These are phyloP conservation scores for Obba rivulosa DNA, from an alignment of 768 basidiomycete genomes.

Conservation along the genomic window DNA sequence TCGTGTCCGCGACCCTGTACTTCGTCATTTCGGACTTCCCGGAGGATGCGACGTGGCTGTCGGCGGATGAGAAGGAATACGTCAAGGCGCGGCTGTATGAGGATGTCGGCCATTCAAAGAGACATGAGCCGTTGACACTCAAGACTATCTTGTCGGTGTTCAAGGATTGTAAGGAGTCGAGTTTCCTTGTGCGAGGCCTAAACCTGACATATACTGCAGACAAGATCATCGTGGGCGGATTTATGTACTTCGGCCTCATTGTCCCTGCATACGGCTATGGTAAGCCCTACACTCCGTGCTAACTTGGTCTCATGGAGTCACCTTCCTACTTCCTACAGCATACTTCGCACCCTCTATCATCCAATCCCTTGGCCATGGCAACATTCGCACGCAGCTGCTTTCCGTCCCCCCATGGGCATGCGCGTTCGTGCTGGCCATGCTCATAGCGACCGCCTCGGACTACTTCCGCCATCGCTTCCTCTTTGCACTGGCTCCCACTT, in stretches of 20 bases:
- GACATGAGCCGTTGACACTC: conserved; percentile 14
- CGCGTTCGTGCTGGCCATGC: conserved; percentile 20
- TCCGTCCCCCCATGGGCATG: conserved; percentile 26
- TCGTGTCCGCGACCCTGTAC: conserved; percentile 26
- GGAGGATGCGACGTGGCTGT: conserved; percentile 28
- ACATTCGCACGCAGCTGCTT: conserved; percentile 23
- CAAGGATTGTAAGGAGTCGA: conserved; percentile 19
- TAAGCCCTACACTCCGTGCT: conserved; percentile 3
- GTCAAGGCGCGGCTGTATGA: conserved; percentile 24
- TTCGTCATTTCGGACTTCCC: conserved; percentile 32
- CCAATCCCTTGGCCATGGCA: conserved; percentile 18
- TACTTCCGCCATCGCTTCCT: conserved; percentile 16
- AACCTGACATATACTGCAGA: conserved; percentile 6
- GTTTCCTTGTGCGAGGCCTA: too few relatives aligned
- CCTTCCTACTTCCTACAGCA: conserved; percentile 2
- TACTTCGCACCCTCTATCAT: conserved; percentile 21
- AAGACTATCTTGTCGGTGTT: conserved; percentile 19
- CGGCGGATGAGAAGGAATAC: conserved; percentile 21
- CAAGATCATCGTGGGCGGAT: conserved; percentile 24
- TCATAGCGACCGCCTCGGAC: conserved; percentile 17
- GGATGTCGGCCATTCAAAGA: conserved; percentile 24
- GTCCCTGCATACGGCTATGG: conserved; percentile 25
- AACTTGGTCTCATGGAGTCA: background rate
- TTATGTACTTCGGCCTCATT: conserved; percentile 27
- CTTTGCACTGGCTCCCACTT: conserved; percentile 15